Conservation (phyloP, 2,329 filamentous ascomycete genomes). For the Zymoseptoria ardabiliae region DNA sequence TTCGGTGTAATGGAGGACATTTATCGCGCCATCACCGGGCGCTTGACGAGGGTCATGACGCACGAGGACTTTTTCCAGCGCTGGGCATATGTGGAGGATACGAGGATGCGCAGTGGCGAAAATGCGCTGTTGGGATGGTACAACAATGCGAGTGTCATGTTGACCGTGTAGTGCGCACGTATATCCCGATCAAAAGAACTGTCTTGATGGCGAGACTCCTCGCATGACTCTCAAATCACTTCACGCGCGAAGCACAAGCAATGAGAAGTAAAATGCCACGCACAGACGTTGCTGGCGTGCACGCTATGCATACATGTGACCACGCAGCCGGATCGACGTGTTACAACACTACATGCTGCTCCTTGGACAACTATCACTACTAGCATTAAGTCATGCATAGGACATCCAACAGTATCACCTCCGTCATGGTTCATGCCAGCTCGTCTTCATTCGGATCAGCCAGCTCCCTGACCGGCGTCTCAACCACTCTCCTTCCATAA, state of each 20-base stretch:
- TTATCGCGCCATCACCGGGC: slow-evolving; percentile 87
- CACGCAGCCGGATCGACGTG: too few species aligned
- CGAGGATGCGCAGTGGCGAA: slow-evolving; percentile 80
- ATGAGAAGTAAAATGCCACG: neutral
- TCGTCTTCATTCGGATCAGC: slow-evolving; percentile 14
- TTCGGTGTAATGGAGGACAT: slow-evolving; percentile 85
- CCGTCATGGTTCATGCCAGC: slow-evolving; percentile 4
- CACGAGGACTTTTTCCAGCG: slow-evolving; percentile 86
- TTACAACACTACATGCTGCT: neutral
- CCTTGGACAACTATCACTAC: neutral
- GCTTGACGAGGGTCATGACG: slow-evolving; percentile 73
- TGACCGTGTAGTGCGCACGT: slow-evolving; percentile 59
- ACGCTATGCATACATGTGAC: neutral
- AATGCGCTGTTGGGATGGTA: slow-evolving; percentile 92
- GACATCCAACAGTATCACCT: neutral
- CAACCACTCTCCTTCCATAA: slow-evolving; percentile 7
- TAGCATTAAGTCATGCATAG: too few species aligned
- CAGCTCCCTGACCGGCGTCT: slow-evolving; percentile 11
- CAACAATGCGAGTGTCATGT: slow-evolving; percentile 87
- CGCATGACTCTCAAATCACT: too few species aligned
- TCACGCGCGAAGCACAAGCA: too few species aligned
- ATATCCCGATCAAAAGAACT: neutral
- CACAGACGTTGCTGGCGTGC: neutral
- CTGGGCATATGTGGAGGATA: slow-evolving; percentile 88
- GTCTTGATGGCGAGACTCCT: neutral